Percentiles rank a stretch among this genome's conserved stretches.
Conservation (phyloP, 2,329 filamentous ascomycete genomes). For the Talaromyces amestolkiae region DNA sequence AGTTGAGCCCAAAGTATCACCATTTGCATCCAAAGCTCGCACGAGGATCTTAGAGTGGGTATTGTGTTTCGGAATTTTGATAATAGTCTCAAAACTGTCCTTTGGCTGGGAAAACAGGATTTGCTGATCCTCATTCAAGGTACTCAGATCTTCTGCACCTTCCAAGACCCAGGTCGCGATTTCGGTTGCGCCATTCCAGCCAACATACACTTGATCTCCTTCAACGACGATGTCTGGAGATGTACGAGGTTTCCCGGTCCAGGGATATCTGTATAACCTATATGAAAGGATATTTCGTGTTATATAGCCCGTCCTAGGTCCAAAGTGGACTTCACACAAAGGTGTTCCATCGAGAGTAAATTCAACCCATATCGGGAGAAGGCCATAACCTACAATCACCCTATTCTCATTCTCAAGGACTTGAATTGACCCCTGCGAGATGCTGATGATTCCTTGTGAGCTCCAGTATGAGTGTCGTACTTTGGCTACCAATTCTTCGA, state of each 20-base stretch:
- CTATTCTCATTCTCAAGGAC: slow-evolving; percentile 43
- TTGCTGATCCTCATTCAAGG: too few relatives aligned
- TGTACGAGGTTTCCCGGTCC: slow-evolving; percentile 50
- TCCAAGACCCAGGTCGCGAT: slow-evolving; percentile 33
- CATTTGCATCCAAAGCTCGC: too few relatives aligned
- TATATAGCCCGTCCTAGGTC: slow-evolving; percentile 33
- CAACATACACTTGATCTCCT: slow-evolving; percentile 37
- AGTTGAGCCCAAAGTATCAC: too few relatives aligned
- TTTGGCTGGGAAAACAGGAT: too few relatives aligned
- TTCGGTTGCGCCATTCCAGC: slow-evolving; percentile 50
- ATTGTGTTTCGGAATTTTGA: too few relatives aligned
- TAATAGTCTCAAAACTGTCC: too few relatives aligned
- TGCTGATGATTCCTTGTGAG: slow-evolving; percentile 36
- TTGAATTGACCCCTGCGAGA: slow-evolving; percentile 45
- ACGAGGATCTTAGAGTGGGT: too few relatives aligned
- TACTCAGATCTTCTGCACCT: too few relatives aligned
- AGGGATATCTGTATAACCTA: slow-evolving; percentile 54
- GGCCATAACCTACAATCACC: slow-evolving; percentile 51
- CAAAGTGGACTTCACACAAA: slow-evolving; percentile 55
- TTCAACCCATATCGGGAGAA: slow-evolving; percentile 51
- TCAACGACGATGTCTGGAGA: slow-evolving; percentile 26
- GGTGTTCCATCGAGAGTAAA: slow-evolving; percentile 49
- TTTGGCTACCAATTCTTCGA: slow-evolving; percentile 39
- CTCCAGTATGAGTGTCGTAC: slow-evolving; percentile 41
- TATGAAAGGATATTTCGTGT: slow-evolving; percentile 51